Evolutionary conservation across 257 asterid genomes (phyloP).

Genomic region (Agastache rugosa): DNA sequence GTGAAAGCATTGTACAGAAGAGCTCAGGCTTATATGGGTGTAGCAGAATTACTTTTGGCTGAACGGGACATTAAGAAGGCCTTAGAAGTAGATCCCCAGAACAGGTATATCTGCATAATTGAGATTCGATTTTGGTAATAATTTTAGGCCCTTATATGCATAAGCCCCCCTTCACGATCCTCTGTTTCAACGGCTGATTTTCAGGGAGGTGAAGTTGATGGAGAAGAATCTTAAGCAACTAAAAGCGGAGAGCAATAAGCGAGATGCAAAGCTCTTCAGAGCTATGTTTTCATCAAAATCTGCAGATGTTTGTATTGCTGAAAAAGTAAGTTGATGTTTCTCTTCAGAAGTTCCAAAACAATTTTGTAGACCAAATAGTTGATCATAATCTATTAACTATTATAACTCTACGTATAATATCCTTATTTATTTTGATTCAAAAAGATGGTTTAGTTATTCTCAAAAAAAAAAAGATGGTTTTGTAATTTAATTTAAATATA

Average conservation of each 20-base stretch:
- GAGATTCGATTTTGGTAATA: not conserved
- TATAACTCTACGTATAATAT: too few relatives aligned
- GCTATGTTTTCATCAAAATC: constrained; percentile 57
- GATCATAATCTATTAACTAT: not conserved
- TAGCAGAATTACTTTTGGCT: constrained; percentile 61
- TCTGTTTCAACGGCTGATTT: not conserved
- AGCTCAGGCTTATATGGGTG: constrained; percentile 68
- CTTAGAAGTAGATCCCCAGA: constrained; percentile 71
- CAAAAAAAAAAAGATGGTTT: too few relatives aligned
- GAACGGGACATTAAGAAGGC: constrained; percentile 77
- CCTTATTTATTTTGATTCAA: too few relatives aligned
- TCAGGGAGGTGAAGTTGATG: constrained; percentile 70
- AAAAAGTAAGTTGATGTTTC: constrained; percentile 51
- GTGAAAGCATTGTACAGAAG: constrained; percentile 81
- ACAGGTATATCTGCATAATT: constrained; percentile 45
- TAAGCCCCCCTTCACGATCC: not conserved
- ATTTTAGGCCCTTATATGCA: not conserved
- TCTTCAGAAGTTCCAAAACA: not conserved
- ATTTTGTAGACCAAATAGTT: not conserved
- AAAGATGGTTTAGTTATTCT: too few relatives aligned
- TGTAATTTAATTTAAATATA: too few relatives aligned
- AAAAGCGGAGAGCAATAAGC: constrained; percentile 56
- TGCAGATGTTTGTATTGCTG: constrained; percentile 43
- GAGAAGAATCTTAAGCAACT: constrained; percentile 58
- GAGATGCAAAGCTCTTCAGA: constrained; percentile 64